Evolutionary conservation across 768 basidiomycete species (phyloP), one percentile per base, ranked within the genome.

Genomic region (Calocybe indica): DNA sequence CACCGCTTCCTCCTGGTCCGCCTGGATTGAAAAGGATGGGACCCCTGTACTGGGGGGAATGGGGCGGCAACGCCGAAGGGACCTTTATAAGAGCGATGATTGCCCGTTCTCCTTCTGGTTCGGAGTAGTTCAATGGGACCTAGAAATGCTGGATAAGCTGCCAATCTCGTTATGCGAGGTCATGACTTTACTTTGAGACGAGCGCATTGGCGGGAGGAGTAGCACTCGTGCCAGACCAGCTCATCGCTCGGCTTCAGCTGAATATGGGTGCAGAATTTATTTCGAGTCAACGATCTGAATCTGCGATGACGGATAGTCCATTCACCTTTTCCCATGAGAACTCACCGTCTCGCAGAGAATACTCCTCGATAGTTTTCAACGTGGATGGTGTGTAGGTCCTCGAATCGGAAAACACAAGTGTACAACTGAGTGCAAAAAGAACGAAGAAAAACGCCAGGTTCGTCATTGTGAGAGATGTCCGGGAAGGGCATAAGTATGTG

Each of bases 1-100:
- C 66, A 3, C 75, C 74, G 48, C 71, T 70, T 2, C 67, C 70
- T 6, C 75, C 75, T 1, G 74, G 75, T 1, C 76, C 74, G n/a
- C 75, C 72, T 1, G 73, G 74, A 45, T 75, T 76, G 52, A 73
- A 62, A 3, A 76, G 55, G 9, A 76, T 59, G 1, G 73, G 74
- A 0, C 75, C 75, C 22, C 66, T 67, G 49, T 75, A 76, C 5
- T 60, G 52, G 3, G 56, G 0, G 64, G 62, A 11, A 39, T 37
- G 1, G 60, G 52, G 1, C 22, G 22, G 22, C 22, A 71, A 47
- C 1, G 61, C 47, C 7, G 74, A 65, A 2, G 70, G 70, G 31
- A 67, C 60, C n/a, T 72, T 66, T 12, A 68, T 64, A 7, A 77
- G 48, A 0, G 74, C 76, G 28, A 77, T 71, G 15, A 59, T 57